A percentile compares a stretch with the other conserved stretches of the same genome.
phyloP scores from a whole-genome alignment of 2,329 filamentous ascomycete genomes.

The Plectosphaerella plurivora region DNA sequence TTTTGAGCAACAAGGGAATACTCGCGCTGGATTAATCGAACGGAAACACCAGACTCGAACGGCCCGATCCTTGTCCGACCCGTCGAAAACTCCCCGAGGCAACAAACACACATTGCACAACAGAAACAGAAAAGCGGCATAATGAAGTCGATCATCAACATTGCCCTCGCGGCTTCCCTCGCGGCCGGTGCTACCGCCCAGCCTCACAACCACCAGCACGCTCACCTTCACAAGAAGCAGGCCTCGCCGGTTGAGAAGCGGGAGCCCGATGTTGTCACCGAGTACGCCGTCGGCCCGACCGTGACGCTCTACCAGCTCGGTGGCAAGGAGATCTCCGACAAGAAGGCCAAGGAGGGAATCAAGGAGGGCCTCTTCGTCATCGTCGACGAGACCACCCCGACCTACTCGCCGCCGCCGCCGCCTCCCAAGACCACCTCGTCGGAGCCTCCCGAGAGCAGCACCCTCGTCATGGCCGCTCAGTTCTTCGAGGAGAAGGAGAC shows the following conservation, averaged over 20 bases:
- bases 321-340: constrained; percentile 53
- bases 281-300: constrained; percentile 56
- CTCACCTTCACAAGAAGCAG: constrained; percentile 55
- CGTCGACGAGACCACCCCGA: constrained; percentile 53
- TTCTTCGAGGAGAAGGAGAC: constrained; percentile 39
- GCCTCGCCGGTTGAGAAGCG: constrained; percentile 44
- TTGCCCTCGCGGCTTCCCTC: constrained; percentile 48
- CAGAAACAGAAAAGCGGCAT: constrained; percentile 11
- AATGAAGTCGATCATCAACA: constrained; percentile 47
- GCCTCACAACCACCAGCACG: constrained; percentile 55
- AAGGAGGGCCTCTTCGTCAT: constrained; percentile 65
- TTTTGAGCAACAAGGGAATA: constrained; percentile 32
- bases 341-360: constrained; percentile 69
- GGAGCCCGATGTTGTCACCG: constrained; percentile 39
- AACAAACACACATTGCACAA: neutral
- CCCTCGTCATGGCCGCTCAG: constrained; percentile 41
- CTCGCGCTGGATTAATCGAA: neutral
- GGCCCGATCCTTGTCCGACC: neutral
- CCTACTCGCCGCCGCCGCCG: constrained; percentile 41
- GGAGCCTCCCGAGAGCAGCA: constrained; percentile 25
- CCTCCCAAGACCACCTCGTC: constrained; percentile 30
- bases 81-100: neutral
- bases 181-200: constrained; percentile 51
- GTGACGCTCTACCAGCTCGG: constrained; percentile 70
- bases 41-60: neutral